phyloP scores from a whole-genome alignment of 805 yeast genomes.

The Schwanniomyces vanrijiae region DNA sequence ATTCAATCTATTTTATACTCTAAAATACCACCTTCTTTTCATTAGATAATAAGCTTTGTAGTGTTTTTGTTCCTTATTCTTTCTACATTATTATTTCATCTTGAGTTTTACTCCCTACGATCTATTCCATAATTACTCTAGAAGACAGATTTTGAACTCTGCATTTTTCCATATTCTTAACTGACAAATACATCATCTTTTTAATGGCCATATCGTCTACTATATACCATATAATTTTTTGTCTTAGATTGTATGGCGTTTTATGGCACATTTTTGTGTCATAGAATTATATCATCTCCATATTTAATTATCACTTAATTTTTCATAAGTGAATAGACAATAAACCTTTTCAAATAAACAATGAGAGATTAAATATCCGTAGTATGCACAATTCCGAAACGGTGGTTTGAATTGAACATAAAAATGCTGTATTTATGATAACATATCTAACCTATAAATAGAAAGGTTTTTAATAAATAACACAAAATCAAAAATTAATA shows the following conservation, averaged over 20 bases:
- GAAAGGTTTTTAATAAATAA: too few relatives aligned
- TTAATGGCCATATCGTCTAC: background rate
- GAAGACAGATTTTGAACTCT: background rate
- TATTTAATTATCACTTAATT: background rate
- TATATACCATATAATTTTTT: too few relatives aligned
- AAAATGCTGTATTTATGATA: too few relatives aligned
- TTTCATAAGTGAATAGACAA: background rate
- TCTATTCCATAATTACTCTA: background rate
- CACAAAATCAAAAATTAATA: too few relatives aligned
- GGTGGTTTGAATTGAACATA: too few relatives aligned
- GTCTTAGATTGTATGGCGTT: background rate
- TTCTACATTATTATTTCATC: background rate
- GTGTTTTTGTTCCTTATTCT: background rate
- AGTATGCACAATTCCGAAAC: too few relatives aligned
- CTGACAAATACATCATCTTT: background rate
- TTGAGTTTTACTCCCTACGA: background rate
- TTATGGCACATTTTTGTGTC: background rate
- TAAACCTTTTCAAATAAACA: background rate
- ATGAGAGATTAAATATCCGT: too few relatives aligned
- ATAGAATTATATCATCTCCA: background rate
- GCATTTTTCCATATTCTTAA: too few relatives aligned
- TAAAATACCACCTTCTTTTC: background rate
- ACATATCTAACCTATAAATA: too few relatives aligned
- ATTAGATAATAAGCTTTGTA: background rate
- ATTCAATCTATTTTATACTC: too few relatives aligned